Evolutionary conservation across 257 asterid genomes (phyloP).

Genomic region (Cruciata laevipes): DNA sequence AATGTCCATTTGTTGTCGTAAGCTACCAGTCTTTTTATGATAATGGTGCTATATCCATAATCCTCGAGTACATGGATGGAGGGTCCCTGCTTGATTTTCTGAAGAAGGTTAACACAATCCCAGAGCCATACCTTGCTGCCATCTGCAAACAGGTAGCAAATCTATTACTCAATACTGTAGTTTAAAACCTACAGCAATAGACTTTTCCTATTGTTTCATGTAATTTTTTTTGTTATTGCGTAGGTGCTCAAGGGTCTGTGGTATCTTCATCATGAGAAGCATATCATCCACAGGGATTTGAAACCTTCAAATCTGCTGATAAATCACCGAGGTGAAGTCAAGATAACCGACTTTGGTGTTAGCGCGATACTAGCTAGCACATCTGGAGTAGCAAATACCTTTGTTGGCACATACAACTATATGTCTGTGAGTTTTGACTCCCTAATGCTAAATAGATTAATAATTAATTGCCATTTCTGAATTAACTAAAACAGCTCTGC

Average conservation of each 20-base stretch:
- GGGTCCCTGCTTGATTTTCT: slow-evolving; percentile 95
- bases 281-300: slow-evolving; percentile 89
- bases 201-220: slow-evolving; percentile 7
- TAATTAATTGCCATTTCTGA: not conserved
- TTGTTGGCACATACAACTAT: slow-evolving; percentile 96
- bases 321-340: slow-evolving; percentile 95
- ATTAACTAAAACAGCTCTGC: not conserved
- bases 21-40: slow-evolving; percentile 94
- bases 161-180: not conserved
- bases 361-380: slow-evolving; percentile 85
- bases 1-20: slow-evolving; percentile 77
- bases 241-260: slow-evolving; percentile 97
- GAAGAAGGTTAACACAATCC: slow-evolving; percentile 64
- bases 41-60: slow-evolving; percentile 93
- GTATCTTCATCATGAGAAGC: slow-evolving; percentile 98
- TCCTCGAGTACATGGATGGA: slow-evolving; percentile 98
- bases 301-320: slow-evolving; percentile 91
- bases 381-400: slow-evolving; percentile 80
- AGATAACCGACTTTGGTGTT: slow-evolving; percentile 97
- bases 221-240: no score
- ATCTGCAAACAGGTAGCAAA: slow-evolving; percentile 79
- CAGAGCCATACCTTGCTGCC: slow-evolving; percentile 94
- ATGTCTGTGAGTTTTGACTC: slow-evolving; percentile 82
- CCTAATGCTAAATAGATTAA: not conserved
- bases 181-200: not conserved